These are phyloP conservation scores for Dissoconium aciculare DNA, from an alignment of 2,329 filamentous ascomycete species.

Conservation along the genomic window DNA sequence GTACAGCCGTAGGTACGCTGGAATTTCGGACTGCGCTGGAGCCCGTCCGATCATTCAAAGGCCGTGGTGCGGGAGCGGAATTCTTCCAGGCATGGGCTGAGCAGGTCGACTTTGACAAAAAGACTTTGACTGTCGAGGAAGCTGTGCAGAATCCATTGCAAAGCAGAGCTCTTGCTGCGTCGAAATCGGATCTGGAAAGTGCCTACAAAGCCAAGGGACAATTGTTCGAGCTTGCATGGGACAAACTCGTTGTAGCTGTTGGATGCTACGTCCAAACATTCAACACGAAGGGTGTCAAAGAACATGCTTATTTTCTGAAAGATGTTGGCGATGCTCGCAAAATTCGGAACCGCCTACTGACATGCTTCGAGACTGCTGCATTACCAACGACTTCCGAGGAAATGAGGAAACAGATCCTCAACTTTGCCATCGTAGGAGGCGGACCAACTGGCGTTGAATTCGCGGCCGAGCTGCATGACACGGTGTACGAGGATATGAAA, in stretches of 20 bases:
- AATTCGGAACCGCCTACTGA: constrained; percentile 49
- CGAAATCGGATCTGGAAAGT: constrained; percentile 4
- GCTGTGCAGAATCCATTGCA: constrained; percentile 42
- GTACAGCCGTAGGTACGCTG: constrained; percentile 70
- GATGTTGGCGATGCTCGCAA: constrained; percentile 65
- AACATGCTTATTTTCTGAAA: constrained; percentile 73
- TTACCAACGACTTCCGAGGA: constrained; percentile 45
- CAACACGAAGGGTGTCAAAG: constrained; percentile 63
- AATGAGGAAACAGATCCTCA: constrained; percentile 46
- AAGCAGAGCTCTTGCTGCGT: constrained; percentile 36
- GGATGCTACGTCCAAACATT: constrained; percentile 81
- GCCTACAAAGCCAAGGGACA: constrained; percentile 37
- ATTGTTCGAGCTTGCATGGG: constrained; percentile 58
- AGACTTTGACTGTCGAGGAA: constrained; percentile 60
- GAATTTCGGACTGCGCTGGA: constrained; percentile 78
- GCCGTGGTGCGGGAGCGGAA: constrained; percentile 44
- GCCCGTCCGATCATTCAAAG: constrained; percentile 54
- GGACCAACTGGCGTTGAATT: constrained; percentile 62
- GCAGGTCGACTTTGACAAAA: constrained; percentile 60
- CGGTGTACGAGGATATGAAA: constrained; percentile 54
- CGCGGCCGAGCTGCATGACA: constrained; percentile 60
- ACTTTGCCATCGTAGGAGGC: constrained; percentile 62
- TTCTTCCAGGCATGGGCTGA: constrained; percentile 81
- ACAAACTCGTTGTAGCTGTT: constrained; percentile 71
- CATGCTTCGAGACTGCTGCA: constrained; percentile 56